A percentile compares a stretch with the other conserved stretches of the same genome.
phyloP scores from a whole-genome alignment of 805 yeast species.

The Metschnikowia chrysomelidarum region DNA sequence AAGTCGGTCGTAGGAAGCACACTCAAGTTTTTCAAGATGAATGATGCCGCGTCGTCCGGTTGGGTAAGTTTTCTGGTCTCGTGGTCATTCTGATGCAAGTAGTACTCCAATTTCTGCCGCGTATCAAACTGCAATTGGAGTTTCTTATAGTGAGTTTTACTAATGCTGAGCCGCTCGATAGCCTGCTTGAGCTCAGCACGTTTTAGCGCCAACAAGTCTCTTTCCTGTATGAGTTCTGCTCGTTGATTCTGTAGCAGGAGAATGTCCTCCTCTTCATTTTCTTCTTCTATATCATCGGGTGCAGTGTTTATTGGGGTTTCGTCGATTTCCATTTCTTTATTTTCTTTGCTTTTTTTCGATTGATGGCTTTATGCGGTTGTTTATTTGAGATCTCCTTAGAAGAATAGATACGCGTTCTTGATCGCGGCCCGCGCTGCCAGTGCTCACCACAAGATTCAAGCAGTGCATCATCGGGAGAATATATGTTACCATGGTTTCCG shows the following conservation, averaged over 20 bases:
- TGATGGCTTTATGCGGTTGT: no score
- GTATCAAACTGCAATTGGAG: conserved; percentile 17
- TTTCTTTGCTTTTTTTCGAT: no score
- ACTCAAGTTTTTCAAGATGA: conserved; percentile 24
- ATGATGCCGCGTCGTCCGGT: conserved; percentile 16
- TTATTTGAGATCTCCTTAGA: no score
- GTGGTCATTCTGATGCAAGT: conserved; percentile 18
- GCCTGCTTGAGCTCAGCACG: conserved; percentile 10
- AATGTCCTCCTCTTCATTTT: conserved; percentile 12
- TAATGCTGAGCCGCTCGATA: conserved; percentile 9
- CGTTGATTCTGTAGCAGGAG: conserved; percentile 13
- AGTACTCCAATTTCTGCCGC: conserved; percentile 16
- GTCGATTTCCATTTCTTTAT: no score
- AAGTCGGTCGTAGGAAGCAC: conserved; percentile 38
- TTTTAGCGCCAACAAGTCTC: conserved; percentile 12
- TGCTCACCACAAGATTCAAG: no score
- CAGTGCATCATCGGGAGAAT: no score
- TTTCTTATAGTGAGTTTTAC: conserved; percentile 12
- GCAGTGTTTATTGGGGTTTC: no score
- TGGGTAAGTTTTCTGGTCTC: conserved; percentile 11
- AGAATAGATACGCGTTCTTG: no score
- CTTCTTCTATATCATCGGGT: no score
- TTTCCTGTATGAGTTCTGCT: conserved; percentile 13
- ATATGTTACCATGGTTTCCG: conserved; percentile 47
- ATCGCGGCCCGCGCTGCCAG: no score